Evolutionary conservation across 1,284 basidiomycete species (phyloP), one percentile per base, ranked within the genome.

Genomic region (Cryptococcus depauperatus): DNA sequence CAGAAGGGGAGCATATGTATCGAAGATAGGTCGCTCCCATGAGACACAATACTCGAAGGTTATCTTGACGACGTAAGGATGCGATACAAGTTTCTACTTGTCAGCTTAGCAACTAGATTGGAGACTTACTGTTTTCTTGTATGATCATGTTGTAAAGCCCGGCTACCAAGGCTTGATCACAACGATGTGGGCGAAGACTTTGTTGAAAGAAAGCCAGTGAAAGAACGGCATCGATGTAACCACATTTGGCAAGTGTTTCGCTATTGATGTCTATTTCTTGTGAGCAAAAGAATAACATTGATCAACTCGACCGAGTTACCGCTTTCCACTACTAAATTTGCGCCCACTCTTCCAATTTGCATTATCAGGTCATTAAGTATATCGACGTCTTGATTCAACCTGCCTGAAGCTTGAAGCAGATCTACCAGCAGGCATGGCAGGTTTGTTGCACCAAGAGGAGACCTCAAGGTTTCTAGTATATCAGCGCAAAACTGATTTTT

Each of bases 281-380:
- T 42, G 16, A 40, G n/a, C n/a, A n/a, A n/a, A n/a, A n/a, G n/a
- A n/a, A n/a, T n/a, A n/a, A n/a, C n/a, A n/a, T n/a, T n/a, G n/a
- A n/a, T n/a, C n/a, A n/a, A n/a, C n/a, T n/a, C n/a, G n/a, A n/a
- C 22, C 23, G 4, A n/a, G 22, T n/a, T 8, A 5, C 46, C 62
- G 35, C 35, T 52, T 28, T 66, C 61, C 1, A 61, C 59, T 2
- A 47, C 55, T 7, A 68, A 38, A 46, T 70, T 70, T 6, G 64
- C 64, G 2, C 59, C 64, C 1, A 61, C 62, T 23, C 68, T 49
- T 1, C 56, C 62, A 4, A 52, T 48, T 44, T 67, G 59, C n/a
- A 38, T 41, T n/a, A 55, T 14, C 0, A 59, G 11, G 1, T 38
- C 41, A 14, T 37, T 25, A n/a, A n/a, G n/a, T n/a, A n/a, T n/a